phyloP scores from a whole-genome alignment of 176 grass and related monocot genomes.

The Bolboschoenus planiculmis region DNA sequence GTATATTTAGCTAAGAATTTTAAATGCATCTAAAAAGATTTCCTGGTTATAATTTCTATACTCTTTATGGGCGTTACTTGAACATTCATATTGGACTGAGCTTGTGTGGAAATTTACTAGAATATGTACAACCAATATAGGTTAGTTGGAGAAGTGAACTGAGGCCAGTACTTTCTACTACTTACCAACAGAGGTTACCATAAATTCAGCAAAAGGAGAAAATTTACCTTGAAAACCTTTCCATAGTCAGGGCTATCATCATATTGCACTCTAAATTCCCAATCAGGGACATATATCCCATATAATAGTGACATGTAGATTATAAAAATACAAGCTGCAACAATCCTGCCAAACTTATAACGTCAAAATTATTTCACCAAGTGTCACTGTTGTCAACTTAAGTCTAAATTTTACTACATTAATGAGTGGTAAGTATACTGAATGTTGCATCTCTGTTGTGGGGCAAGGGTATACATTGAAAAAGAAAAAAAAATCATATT shows the following conservation, averaged over 20 bases:
- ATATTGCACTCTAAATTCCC: conserved; percentile 76
- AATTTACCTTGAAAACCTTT: conserved; percentile 55
- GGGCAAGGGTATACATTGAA: background rate
- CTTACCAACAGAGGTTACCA: background rate
- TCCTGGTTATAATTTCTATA: background rate
- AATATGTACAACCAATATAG: background rate
- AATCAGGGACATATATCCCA: conserved; percentile 76
- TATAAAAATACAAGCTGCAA: conserved; percentile 60
- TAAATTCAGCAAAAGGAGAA: background rate
- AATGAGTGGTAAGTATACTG: background rate
- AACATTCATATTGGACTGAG: background rate
- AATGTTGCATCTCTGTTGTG: background rate
- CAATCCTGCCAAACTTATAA: conserved; percentile 47
- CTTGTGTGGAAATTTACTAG: background rate
- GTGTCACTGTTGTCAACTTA: background rate
- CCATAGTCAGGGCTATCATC: conserved; percentile 34
- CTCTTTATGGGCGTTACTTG: background rate
- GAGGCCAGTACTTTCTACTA: background rate
- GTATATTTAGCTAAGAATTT: background rate
- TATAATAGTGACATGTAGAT: conserved; percentile 64
- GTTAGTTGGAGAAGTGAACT: background rate
- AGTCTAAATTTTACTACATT: background rate
- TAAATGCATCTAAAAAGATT: background rate
- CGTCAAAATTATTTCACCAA: background rate
- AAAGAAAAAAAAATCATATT: background rate